Conservation (phyloP, 208 protist genomes). For the Trypanosoma conorhini region DNA sequence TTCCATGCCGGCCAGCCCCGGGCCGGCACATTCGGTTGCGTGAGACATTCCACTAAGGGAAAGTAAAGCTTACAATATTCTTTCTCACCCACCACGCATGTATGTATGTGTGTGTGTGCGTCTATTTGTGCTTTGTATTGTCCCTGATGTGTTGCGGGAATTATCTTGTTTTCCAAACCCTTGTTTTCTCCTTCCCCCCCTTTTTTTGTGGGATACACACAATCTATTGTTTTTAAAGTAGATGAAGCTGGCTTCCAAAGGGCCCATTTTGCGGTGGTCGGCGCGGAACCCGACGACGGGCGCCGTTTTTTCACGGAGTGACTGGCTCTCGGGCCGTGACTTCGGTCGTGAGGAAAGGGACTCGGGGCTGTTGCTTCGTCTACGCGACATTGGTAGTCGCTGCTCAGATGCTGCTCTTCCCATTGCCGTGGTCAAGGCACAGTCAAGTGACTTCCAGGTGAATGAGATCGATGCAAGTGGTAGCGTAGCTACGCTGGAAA, state of each 20-base stretch:
- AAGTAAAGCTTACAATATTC: too few relatives aligned
- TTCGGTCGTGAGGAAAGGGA: slow-evolving; percentile 51
- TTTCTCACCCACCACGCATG: too few relatives aligned
- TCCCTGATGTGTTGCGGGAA: not conserved
- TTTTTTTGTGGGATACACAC: not conserved
- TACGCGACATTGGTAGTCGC: slow-evolving; percentile 9
- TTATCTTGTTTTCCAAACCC: too few relatives aligned
- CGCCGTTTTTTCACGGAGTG: slow-evolving; percentile 27
- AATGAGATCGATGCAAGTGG: slow-evolving; percentile 55
- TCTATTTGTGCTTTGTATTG: slow-evolving; percentile 18
- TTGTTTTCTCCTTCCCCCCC: slow-evolving; percentile 7
- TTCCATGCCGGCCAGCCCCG: too few relatives aligned
- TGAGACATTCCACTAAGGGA: too few relatives aligned
- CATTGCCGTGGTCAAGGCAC: slow-evolving; percentile 65
- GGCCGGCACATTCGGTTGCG: too few relatives aligned
- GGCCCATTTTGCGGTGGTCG: slow-evolving; percentile 32
- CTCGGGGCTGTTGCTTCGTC: slow-evolving; percentile 49
- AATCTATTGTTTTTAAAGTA: not conserved
- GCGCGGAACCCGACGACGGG: slow-evolving; percentile 23
- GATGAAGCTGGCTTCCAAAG: slow-evolving; percentile 30
- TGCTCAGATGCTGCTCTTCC: slow-evolving; percentile 2
- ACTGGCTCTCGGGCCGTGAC: slow-evolving; percentile 63
- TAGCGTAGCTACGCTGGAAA: slow-evolving; percentile 43
- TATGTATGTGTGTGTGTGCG: not conserved
- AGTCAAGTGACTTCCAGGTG: slow-evolving; percentile 73